These are phyloP conservation scores for Sphaerosporella brunnea DNA, from an alignment of 495 filamentous ascomycete species.

Conservation along the genomic window DNA sequence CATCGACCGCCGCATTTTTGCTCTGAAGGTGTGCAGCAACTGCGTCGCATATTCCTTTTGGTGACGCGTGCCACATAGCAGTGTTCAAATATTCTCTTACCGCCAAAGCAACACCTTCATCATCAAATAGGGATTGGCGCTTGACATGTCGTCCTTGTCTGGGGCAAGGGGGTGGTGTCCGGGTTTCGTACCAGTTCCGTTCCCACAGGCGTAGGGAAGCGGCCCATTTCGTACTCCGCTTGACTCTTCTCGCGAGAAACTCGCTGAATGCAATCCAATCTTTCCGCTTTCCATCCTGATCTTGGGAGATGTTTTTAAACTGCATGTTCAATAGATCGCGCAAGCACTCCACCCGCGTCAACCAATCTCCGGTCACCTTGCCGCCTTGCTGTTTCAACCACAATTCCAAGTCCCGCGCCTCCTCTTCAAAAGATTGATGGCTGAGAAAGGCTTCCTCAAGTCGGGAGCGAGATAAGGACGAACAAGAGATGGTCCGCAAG, in stretches of 20 bases:
- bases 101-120: constrained; percentile 2
- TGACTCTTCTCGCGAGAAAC: too few species aligned
- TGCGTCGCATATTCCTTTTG: background rate
- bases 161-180: background rate
- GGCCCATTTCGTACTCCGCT: too few species aligned
- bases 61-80: background rate
- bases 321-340: too few species aligned
- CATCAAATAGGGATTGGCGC: background rate
- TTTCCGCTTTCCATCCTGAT: too few species aligned
- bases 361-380: too few species aligned
- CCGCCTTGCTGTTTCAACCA: constrained; percentile 10
- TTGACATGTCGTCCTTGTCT: background rate
- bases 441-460: too few species aligned
- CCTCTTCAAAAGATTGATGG: too few species aligned
- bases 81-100: background rate
- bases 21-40: background rate
- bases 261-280: too few species aligned
- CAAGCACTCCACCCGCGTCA: too few species aligned
- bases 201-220: background rate
- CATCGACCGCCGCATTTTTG: background rate
- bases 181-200: background rate
- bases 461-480: too few species aligned
- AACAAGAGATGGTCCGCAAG: too few species aligned
- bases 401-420: constrained; percentile 3
- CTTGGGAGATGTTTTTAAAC: too few species aligned